Evolutionary conservation across 2,329 filamentous ascomycete genomes (phyloP).

Genomic region (Rhynchosporium secalis): DNA sequence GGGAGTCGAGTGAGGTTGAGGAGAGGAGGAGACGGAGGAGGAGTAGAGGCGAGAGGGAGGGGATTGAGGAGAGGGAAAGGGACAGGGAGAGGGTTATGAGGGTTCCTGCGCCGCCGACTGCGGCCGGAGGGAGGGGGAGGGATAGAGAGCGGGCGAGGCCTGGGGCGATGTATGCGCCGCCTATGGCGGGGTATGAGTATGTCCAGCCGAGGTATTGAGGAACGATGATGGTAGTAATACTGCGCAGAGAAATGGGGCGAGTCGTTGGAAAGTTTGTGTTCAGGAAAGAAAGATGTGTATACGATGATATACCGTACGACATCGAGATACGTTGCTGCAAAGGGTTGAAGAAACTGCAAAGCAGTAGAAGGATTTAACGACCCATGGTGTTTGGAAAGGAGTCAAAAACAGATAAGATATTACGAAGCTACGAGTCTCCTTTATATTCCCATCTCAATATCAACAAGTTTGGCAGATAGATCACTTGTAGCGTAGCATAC

Average conservation of each 20-base stretch:
- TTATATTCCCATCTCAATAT: neutral
- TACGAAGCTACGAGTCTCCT: conserved; percentile 16
- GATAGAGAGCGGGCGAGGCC: conserved; percentile 21
- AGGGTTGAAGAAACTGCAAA: neutral
- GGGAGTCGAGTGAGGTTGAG: conserved; percentile 27
- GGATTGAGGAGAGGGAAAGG: conserved; percentile 19
- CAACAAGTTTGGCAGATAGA: neutral
- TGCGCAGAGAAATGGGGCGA: neutral
- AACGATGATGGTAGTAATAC: neutral
- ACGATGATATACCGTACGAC: neutral
- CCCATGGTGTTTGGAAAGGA: neutral
- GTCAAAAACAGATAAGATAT: neutral
- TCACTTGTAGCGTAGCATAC: conserved; percentile 10
- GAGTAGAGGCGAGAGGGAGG: conserved; percentile 13
- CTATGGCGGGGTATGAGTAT: conserved; percentile 10
- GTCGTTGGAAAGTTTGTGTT: neutral
- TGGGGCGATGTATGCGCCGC: conserved; percentile 16
- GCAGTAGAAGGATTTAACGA: neutral
- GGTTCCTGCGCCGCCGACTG: conserved; percentile 6
- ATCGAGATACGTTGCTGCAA: neutral
- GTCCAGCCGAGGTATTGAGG: conserved; percentile 17
- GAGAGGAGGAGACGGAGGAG: conserved; percentile 23
- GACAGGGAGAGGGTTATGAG: conserved; percentile 20
- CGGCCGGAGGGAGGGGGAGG: conserved; percentile 16
- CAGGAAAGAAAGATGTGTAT: neutral